A percentile compares a stretch with the other conserved stretches of the same genome.
phyloP scores from a whole-genome alignment of 495 filamentous ascomycete genomes.

The Aspergillus homomorphus region DNA sequence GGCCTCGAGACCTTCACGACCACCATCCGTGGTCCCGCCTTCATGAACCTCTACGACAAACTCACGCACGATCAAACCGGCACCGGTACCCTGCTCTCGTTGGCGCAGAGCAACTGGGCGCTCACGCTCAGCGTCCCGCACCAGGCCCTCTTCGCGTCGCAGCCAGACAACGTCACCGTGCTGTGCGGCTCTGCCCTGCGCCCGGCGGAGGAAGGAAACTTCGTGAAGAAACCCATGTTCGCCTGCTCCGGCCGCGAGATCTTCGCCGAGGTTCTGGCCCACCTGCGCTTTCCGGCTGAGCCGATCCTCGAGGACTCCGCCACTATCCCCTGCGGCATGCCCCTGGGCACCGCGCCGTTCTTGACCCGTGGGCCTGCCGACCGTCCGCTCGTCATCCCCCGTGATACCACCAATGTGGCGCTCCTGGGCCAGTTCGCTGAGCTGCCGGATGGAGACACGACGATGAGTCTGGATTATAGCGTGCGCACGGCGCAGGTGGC shows the following conservation, averaged over 20 bases:
- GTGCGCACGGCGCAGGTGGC: slow-evolving; percentile 41
- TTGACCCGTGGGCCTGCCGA: slow-evolving; percentile 27
- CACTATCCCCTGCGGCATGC: slow-evolving; percentile 34
- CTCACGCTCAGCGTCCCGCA: slow-evolving; percentile 36
- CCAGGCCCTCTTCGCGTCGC: slow-evolving; percentile 36
- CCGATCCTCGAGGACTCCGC: slow-evolving; percentile 16
- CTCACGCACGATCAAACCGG: slow-evolving; percentile 33
- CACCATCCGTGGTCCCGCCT: slow-evolving; percentile 31
- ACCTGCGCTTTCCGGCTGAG: slow-evolving; percentile 27
- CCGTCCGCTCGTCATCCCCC: slow-evolving; percentile 34
- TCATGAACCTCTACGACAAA: slow-evolving; percentile 27
- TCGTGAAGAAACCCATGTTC: slow-evolving; percentile 39
- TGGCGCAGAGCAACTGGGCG: slow-evolving; percentile 36
- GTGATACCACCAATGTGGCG: slow-evolving; percentile 33
- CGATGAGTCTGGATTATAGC: slow-evolving; percentile 41
- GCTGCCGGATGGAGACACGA: slow-evolving; percentile 36
- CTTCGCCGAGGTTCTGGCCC: slow-evolving; percentile 33
- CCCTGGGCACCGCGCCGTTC: slow-evolving; percentile 35
- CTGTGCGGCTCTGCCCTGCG: slow-evolving; percentile 39
- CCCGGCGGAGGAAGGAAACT: slow-evolving; percentile 27
- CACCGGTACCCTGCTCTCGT: slow-evolving; percentile 31
- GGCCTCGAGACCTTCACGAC: slow-evolving; percentile 39
- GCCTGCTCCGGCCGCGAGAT: slow-evolving; percentile 39
- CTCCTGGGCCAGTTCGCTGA: slow-evolving; percentile 44
- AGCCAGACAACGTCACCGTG: slow-evolving; percentile 25